Base-by-base conservation (phyloP, 176 grass and related monocot genomes). In the Phyllostachys edulis region DNA sequence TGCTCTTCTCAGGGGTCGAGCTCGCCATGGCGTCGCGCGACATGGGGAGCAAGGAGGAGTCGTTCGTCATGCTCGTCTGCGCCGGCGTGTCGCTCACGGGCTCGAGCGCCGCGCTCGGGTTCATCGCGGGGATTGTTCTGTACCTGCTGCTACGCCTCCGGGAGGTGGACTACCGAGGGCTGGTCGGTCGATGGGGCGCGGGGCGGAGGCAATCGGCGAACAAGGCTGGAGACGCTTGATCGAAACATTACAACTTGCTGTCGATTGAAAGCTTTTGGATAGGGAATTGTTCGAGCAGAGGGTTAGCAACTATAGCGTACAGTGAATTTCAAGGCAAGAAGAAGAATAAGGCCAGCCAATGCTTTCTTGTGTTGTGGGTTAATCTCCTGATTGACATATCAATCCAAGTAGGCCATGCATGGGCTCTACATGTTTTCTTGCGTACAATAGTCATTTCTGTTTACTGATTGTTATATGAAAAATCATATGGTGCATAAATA, bases 21-120 rank as follows among this genome's bases (percentile, higher is more conserved):
- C 91, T 97, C 57, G 95, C 95, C 78, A 97, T 97, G 92, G 95
- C 95, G 39, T 92, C 95, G 52, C 87, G 90, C 69, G 95, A 97
- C 79, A 94, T 97, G 92, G 82, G 82, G n/a, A 91, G 66, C 15
- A 97, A 97, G 84, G 88, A 94, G 88, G 90, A 92, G 73, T 91
- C 92, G 2, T 97, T 97, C 59, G 90, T 97, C 71, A 97, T 97
- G 95, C 85, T 97, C 45, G 55, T 89, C 8, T 92, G 86, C 75
- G 92, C 95, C 59, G 92, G 90, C 15, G 88, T 97, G 15, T 97
- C 92, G 6, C 82, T 97, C 54, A 92, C 90, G 0, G 92, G 95
- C 26, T 94, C 92, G 0, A 91, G 95, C 76, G 88, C 95, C 52
- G 94, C 95, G 39, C 69, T 97, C 49, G 92, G 95, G 5, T 97